Evolutionary conservation across 129 eudicot genomes (phyloP), one percentile per base, ranked within the genome.

Genomic region (Dittrichia graveolens): DNA sequence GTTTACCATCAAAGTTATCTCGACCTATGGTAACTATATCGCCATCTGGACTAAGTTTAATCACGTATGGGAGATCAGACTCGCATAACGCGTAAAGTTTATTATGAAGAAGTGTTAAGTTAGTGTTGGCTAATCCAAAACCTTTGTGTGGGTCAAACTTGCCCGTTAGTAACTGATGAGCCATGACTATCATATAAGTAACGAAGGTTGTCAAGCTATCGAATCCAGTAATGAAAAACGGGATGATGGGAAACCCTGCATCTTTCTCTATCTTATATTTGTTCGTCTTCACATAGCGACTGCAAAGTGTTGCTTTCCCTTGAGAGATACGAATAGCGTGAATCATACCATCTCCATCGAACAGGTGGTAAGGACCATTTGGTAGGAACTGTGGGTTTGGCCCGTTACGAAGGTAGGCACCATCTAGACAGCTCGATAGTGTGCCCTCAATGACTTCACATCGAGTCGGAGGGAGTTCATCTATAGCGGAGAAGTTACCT

Each of bases 311-410:
- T 65, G 96, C 91, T 62, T 62, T 72, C 54, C 89, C 94, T 0
- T 75, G 18, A 1, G 83, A 81, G 48, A 90, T 85, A 31, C 77
- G 78, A 39, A 90, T 64, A 15, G 85, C 80, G 50, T 90, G 96
- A 43, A 90, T 85, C 94, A 90, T 90, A 8, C 96, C 96, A 34
- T 90, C 96, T 0, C 96, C 96, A 19, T 90, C 96, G 57, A 87
- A 90, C 5, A 87, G 79, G 40, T 90, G 96, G 84, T 90, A 87
- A 0, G 96, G 94, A 15, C 96, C 96, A 6, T 85, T 85, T 12
- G 96, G 96, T 41, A 85, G 84, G 72, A 72, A 81, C 49, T 87
- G 96, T 3, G 96, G 91, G 65, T 90, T 90, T 13, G 96, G 96
- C 47, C 96, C 96, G 37, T 90, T 90, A 42, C 96, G 91, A 43